Conservation (phyloP, 1,284 basidiomycete species). For the Moesziomyces parantarcticus region DNA sequence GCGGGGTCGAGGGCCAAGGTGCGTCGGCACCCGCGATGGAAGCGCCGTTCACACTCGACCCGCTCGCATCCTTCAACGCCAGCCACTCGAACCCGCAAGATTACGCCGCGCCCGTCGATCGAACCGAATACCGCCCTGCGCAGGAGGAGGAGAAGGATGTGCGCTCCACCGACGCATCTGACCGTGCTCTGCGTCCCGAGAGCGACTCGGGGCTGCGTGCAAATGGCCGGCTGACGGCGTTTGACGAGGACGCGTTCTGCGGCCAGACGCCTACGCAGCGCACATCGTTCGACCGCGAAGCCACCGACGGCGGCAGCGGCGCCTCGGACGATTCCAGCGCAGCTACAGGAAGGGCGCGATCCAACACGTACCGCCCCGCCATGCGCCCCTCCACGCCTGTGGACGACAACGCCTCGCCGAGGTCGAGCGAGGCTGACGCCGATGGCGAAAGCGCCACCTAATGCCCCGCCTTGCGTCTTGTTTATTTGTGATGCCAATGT, state of each 20-base stretch:
- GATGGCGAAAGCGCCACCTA: too few species aligned
- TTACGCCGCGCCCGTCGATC: too few species aligned
- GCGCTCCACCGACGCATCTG: too few species aligned
- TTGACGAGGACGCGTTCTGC: constrained; percentile 39
- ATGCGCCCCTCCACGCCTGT: constrained; percentile 7
- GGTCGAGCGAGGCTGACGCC: not conserved
- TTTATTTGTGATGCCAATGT: too few species aligned
- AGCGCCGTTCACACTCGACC: constrained; percentile 1
- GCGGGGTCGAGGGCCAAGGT: constrained; percentile 1
- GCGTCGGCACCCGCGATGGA: not conserved
- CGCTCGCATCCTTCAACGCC: constrained; percentile 5
- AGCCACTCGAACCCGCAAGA: not conserved
- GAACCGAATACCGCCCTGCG: too few species aligned
- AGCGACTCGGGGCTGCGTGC: not conserved
- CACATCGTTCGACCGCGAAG: constrained; percentile 15
- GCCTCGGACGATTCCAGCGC: constrained; percentile 1
- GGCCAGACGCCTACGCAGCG: constrained; percentile 33
- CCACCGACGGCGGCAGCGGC: not conserved
- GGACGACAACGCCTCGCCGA: not conserved
- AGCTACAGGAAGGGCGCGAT: constrained; percentile 15
- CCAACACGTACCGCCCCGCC: constrained; percentile 24
- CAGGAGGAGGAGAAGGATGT: too few species aligned
- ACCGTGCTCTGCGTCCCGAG: too few species aligned
- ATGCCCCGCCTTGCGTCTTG: too few species aligned
- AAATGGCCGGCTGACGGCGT: constrained; percentile 4